phyloP scores from a whole-genome alignment of 2,329 filamentous ascomycete genomes.

The Epichloe typhina region DNA sequence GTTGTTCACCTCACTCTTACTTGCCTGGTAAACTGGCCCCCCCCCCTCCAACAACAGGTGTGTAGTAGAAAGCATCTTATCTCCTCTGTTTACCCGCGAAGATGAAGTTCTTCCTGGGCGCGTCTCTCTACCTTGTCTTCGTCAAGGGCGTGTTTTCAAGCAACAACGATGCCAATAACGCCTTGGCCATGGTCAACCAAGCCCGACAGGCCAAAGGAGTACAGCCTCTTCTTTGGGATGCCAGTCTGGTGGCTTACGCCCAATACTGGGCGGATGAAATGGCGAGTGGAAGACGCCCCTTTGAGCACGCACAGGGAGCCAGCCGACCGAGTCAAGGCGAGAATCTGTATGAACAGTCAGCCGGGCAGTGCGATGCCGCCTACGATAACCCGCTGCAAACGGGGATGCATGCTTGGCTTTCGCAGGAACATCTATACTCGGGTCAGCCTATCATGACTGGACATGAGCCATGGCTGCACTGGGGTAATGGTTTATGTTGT shows the following conservation, averaged over 20 bases:
- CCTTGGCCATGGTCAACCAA: conserved; percentile 19
- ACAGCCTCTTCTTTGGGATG: conserved; percentile 17
- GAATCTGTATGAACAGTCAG: conserved; percentile 19
- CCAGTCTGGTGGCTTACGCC: conserved; percentile 18
- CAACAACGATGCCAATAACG: conserved; percentile 13
- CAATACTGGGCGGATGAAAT: conserved; percentile 23
- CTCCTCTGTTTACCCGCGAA: background rate
- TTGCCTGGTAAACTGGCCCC: background rate
- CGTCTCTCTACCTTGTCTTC: conserved; percentile 6
- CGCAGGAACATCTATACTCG: conserved; percentile 16
- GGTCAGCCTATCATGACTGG: conserved; percentile 19
- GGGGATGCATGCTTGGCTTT: conserved; percentile 19
- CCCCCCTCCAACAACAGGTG: background rate
- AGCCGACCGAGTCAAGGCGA: conserved; percentile 22
- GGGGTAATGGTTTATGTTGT: conserved; percentile 15
- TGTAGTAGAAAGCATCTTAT: too few relatives aligned
- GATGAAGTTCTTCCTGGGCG: conserved; percentile 3
- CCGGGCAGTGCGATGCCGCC: conserved; percentile 15
- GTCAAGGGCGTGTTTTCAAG: conserved; percentile 4
- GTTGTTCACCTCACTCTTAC: background rate
- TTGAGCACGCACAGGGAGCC: conserved; percentile 18
- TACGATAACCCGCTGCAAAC: conserved; percentile 18
- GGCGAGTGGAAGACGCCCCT: conserved; percentile 16
- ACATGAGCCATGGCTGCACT: conserved; percentile 23
- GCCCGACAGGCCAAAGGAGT: conserved; percentile 17